These are phyloP conservation scores for Cladobotryum mycophilum DNA, from an alignment of 2,329 filamentous ascomycete species.

Conservation along the genomic window DNA sequence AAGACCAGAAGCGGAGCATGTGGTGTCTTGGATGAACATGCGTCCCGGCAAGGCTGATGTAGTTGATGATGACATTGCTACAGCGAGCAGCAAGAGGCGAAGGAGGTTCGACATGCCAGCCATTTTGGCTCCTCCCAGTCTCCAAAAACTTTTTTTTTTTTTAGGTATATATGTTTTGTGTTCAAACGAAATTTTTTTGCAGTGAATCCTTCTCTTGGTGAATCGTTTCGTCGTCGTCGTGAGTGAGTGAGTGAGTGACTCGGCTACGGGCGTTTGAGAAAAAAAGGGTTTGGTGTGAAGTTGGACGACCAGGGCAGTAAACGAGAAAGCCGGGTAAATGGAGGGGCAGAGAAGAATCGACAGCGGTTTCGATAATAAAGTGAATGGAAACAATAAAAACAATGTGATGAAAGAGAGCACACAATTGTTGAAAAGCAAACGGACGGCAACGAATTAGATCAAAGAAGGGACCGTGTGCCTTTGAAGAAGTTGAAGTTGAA, in stretches of 20 bases:
- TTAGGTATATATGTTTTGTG: too few species aligned
- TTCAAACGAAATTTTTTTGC: too few species aligned
- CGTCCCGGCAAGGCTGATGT: constrained; percentile 16
- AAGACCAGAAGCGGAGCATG: constrained; percentile 46
- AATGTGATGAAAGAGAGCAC: constrained; percentile 2
- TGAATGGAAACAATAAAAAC: background rate
- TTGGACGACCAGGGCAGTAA: too few species aligned
- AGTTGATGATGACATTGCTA: constrained; percentile 6
- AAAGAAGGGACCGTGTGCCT: constrained; percentile 4
- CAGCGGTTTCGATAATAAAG: too few species aligned
- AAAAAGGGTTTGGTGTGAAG: too few species aligned
- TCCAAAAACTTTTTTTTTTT: too few species aligned
- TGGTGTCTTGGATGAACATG: constrained; percentile 39
- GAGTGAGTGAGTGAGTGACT: too few species aligned
- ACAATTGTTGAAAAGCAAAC: background rate
- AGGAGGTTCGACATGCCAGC: background rate
- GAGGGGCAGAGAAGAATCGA: too few species aligned
- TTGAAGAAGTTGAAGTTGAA: background rate
- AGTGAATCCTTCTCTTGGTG: too few species aligned
- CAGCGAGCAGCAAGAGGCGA: constrained; percentile 12
- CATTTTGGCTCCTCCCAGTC: background rate
- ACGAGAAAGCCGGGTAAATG: too few species aligned
- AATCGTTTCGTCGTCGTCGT: too few species aligned
- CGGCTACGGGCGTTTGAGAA: too few species aligned
- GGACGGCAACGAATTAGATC: background rate